Conservation (phyloP, 2,329 filamentous ascomycete species). For the Neofusicoccum ribis region DNA sequence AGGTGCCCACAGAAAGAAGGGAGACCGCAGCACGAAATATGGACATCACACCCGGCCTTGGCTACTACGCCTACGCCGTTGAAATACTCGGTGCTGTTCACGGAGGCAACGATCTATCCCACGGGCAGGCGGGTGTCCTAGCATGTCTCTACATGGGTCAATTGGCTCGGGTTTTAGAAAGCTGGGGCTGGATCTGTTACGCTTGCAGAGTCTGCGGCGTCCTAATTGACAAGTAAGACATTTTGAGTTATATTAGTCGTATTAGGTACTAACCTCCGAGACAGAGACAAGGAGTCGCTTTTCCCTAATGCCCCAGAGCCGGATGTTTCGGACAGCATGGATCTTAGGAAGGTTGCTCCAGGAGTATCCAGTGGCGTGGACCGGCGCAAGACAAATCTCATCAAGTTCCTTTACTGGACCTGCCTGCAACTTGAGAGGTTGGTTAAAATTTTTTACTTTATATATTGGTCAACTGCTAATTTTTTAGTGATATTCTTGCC, state of each 20-base stretch:
- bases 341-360: slow-evolving; percentile 12
- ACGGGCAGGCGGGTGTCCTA: slow-evolving; percentile 82
- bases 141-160: slow-evolving; percentile 89
- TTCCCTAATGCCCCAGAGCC: not conserved
- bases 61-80: slow-evolving; percentile 84
- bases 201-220: slow-evolving; percentile 65
- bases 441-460: slow-evolving; percentile 22
- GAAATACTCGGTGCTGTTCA: slow-evolving; percentile 82
- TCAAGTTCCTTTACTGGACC: slow-evolving; percentile 80
- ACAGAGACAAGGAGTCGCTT: slow-evolving; percentile 17
- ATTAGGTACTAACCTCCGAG: not conserved
- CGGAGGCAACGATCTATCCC: slow-evolving; percentile 75
- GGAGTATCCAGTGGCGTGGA: slow-evolving; percentile 10
- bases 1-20: not conserved
- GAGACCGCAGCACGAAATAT: slow-evolving; percentile 58
- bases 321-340: slow-evolving; percentile 11
- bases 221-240: slow-evolving; percentile 67
- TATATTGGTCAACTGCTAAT: not conserved
- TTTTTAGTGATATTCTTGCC: slow-evolving; percentile 79
- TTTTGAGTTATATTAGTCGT: not conserved
- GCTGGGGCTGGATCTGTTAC: slow-evolving; percentile 68
- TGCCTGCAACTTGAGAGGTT: slow-evolving; percentile 89
- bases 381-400: slow-evolving; percentile 35
- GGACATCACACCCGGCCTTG: slow-evolving; percentile 83
- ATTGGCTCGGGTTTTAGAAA: slow-evolving; percentile 81